Evolutionary conservation across 257 asterid genomes (phyloP).

Genomic region (Anisodus tanguticus): DNA sequence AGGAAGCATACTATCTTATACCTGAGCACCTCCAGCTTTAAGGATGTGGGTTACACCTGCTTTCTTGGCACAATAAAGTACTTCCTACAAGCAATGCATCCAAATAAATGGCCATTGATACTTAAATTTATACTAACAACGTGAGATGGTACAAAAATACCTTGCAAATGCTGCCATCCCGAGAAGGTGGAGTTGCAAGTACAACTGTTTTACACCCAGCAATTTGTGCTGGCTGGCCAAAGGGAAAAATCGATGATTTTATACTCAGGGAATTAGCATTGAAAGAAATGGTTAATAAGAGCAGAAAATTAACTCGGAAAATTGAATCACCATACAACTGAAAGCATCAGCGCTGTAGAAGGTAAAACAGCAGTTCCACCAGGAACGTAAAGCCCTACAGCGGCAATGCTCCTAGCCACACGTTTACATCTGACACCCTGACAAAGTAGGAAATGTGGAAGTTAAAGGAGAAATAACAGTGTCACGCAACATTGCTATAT

Average conservation of each 20-base stretch:
- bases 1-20: slow-evolving; percentile 32
- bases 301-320: slow-evolving; percentile 25
- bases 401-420: slow-evolving; percentile 83
- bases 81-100: slow-evolving; percentile 58
- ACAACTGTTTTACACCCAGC: slow-evolving; percentile 97
- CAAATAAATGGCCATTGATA: not conserved
- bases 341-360: slow-evolving; percentile 97
- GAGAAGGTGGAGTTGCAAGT: slow-evolving; percentile 95
- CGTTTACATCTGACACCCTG: slow-evolving; percentile 98
- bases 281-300: not conserved
- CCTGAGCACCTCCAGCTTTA: slow-evolving; percentile 99
- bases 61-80: slow-evolving; percentile 94
- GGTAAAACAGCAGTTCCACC: slow-evolving; percentile 99
- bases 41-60: slow-evolving; percentile 98
- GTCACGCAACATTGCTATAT: not conserved
- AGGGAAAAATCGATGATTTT: slow-evolving; percentile 34
- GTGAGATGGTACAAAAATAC: slow-evolving; percentile 43
- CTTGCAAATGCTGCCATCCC: slow-evolving; percentile 92
- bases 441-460: slow-evolving; percentile 30
- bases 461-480: slow-evolving; percentile 29
- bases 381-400: slow-evolving; percentile 98
- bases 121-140: not conserved
- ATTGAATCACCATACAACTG: slow-evolving; percentile 73
- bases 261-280: not conserved
- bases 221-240: slow-evolving; percentile 92